Conservation (phyloP, 139 green algal species). For the Nannochloris sp. region DNA sequence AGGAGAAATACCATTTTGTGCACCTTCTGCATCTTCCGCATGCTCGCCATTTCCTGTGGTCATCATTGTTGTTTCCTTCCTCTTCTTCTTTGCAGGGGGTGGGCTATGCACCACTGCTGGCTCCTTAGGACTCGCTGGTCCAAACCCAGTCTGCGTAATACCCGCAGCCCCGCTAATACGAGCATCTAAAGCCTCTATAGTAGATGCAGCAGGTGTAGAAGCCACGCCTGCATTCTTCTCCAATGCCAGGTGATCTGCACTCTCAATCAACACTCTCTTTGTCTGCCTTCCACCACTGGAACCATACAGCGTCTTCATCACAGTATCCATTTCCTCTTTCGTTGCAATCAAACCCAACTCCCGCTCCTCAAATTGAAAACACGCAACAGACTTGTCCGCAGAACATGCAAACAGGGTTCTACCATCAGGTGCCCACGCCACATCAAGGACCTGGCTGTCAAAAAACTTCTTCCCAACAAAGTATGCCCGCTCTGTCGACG, state of each 20-base stretch:
- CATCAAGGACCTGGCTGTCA: slow-evolving; percentile 51
- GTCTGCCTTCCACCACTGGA: slow-evolving; percentile 1
- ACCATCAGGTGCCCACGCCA: slow-evolving; percentile 77
- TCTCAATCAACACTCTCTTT: slow-evolving; percentile 30
- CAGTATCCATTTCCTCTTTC: slow-evolving; percentile 34
- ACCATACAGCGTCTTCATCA: slow-evolving; percentile 53
- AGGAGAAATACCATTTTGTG: not conserved
- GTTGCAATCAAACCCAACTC: slow-evolving; percentile 48
- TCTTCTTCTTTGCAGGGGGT: not conserved
- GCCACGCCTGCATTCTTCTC: slow-evolving; percentile 1
- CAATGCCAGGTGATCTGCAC: slow-evolving; percentile 30
- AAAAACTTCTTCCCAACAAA: slow-evolving; percentile 29
- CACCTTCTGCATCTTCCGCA: not conserved
- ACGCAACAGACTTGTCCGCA: slow-evolving; percentile 58
- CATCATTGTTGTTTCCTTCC: not conserved
- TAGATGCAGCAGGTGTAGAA: not conserved
- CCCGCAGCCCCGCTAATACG: slow-evolving; percentile 5
- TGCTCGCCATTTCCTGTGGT: not conserved
- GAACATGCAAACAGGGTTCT: slow-evolving; percentile 58
- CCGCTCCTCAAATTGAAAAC: slow-evolving; percentile 36
- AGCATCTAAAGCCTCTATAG: slow-evolving; percentile 14
- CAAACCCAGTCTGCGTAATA: slow-evolving; percentile 22
- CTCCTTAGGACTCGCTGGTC: not conserved
- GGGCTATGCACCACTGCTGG: not conserved
- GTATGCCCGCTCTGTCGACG: slow-evolving; percentile 5